phyloP scores from a whole-genome alignment of 208 protist genomes.

The Herpetomonas muscarum region DNA sequence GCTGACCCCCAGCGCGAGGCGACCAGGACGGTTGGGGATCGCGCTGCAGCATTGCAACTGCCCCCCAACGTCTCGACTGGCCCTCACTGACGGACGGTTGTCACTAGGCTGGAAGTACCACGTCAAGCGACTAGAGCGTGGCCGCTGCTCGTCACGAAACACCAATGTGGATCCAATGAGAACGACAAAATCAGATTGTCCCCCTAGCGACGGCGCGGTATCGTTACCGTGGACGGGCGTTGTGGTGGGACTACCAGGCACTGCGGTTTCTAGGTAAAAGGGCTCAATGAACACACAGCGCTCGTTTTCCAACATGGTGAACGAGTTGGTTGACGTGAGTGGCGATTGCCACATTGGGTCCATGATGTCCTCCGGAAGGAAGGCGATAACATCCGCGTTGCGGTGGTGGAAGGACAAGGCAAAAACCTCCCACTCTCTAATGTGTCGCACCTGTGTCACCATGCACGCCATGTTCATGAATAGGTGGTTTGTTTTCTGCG shows the following conservation, averaged over 20 bases:
- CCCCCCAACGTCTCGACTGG: constrained; percentile 62
- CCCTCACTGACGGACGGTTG: constrained; percentile 21
- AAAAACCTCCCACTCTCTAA: constrained; percentile 51
- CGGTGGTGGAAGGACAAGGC: constrained; percentile 40
- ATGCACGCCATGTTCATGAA: constrained; percentile 49
- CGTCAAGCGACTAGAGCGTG: constrained; percentile 53
- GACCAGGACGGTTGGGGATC: constrained; percentile 59
- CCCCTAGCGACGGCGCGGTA: neutral
- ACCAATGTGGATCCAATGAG: constrained; percentile 77
- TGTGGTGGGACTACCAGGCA: no score
- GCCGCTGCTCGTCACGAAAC: constrained; percentile 66
- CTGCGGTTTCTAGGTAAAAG: no score
- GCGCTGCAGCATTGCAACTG: constrained; percentile 72
- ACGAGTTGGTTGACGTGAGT: neutral
- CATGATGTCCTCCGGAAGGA: constrained; percentile 28
- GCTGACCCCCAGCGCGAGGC: constrained; percentile 75
- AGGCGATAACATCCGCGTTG: constrained; percentile 58
- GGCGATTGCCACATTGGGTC: constrained; percentile 18
- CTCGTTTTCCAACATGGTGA: constrained; percentile 67
- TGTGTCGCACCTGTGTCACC: constrained; percentile 59
- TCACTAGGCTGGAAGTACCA: constrained; percentile 27
- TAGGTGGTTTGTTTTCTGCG: constrained; percentile 43
- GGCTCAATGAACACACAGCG: constrained; percentile 72
- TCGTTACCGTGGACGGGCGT: constrained; percentile 7
- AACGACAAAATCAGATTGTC: constrained; percentile 21